Conservation (phyloP, 2,329 filamentous ascomycete genomes). For the Talaromyces piceae region DNA sequence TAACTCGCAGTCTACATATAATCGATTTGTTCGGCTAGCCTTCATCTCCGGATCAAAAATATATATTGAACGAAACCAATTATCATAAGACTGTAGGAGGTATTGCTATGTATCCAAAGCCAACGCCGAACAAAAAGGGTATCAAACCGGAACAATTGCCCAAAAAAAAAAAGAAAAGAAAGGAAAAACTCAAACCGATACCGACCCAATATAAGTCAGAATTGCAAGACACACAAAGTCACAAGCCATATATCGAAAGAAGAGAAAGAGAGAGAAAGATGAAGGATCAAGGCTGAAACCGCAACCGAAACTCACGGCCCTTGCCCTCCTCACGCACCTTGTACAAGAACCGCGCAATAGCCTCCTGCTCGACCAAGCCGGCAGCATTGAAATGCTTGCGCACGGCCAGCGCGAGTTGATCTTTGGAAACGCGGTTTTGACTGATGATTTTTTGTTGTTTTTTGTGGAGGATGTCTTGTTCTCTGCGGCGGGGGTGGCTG, state of each 20-base stretch:
- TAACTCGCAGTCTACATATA: neutral
- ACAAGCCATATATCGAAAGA: neutral
- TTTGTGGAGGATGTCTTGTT: neutral
- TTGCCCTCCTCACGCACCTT: conserved; percentile 41
- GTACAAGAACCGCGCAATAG: conserved; percentile 41
- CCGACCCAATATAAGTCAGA: too few relatives aligned
- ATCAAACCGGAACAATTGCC: neutral
- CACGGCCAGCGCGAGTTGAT: conserved; percentile 35
- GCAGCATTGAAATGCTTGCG: conserved; percentile 43
- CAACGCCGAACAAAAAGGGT: neutral
- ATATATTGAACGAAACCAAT: neutral
- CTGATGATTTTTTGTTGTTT: conserved; percentile 23
- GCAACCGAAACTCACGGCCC: conserved; percentile 33
- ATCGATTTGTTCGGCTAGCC: neutral
- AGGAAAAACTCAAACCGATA: neutral
- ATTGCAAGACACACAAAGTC: too few relatives aligned
- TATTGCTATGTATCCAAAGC: neutral
- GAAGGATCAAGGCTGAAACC: conserved; percentile 31
- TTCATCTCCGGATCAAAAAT: neutral
- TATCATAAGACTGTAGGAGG: neutral
- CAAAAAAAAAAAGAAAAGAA: neutral
- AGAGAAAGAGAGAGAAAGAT: neutral
- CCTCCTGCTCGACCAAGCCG: conserved; percentile 40
- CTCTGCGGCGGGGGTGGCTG: conserved; percentile 16
- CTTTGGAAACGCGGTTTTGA: conserved; percentile 35